A percentile compares a stretch with the other conserved stretches of the same genome.
phyloP scores from a whole-genome alignment of 176 grass and related monocot species.

The Bolboschoenus planiculmis region DNA sequence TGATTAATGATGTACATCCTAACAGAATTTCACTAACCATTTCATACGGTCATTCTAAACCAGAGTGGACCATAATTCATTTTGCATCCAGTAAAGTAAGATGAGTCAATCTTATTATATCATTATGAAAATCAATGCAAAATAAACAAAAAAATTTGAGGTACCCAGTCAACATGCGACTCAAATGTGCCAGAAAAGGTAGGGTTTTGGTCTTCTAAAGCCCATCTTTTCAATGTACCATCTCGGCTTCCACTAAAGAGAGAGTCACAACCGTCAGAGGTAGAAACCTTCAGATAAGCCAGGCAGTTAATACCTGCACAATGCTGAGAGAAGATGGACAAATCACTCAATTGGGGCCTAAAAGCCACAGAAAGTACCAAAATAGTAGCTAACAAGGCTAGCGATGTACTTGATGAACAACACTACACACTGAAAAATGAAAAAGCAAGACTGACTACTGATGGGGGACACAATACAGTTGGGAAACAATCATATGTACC shows the following conservation, averaged over 20 bases:
- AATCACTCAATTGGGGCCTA: background rate
- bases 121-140: background rate
- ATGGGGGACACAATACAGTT: background rate
- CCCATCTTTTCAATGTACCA: constrained; percentile 97
- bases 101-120: background rate
- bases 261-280: constrained; percentile 57
- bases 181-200: constrained; percentile 90
- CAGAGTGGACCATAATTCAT: background rate
- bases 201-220: constrained; percentile 42
- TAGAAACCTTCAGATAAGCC: constrained; percentile 58
- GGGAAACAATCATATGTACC: background rate
- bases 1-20: background rate
- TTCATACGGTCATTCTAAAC: background rate
- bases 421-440: background rate
- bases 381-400: background rate
- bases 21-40: background rate
- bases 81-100: background rate
- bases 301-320: constrained; percentile 92
- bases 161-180: constrained; percentile 99
- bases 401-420: background rate
- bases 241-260: constrained; percentile 89
- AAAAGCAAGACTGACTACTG: background rate
- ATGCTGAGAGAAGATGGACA: constrained; percentile 52
- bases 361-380: background rate
- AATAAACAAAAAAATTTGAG: background rate